phyloP scores from a whole-genome alignment of 192 early-diverging fungal species.

The Dissophora globulifera region DNA sequence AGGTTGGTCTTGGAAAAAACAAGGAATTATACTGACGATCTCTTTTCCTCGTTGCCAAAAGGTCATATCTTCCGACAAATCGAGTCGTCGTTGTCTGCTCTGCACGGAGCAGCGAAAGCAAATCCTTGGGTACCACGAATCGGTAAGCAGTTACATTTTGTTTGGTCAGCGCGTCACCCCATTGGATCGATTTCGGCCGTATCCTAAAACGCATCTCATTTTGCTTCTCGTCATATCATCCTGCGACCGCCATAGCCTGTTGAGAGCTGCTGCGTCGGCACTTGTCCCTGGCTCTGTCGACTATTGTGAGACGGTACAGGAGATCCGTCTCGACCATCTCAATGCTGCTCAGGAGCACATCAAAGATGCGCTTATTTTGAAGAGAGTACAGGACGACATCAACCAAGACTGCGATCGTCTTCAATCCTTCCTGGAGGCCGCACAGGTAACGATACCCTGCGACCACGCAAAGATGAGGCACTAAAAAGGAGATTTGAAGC shows the following conservation, averaged over 20 bases:
- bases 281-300: slow-evolving; percentile 74
- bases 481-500: background rate
- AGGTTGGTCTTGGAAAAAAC: no score
- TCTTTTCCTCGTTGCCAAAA: slow-evolving; percentile 47
- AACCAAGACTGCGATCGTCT: slow-evolving; percentile 82
- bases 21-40: no score
- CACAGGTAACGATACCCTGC: slow-evolving; percentile 79
- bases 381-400: slow-evolving; percentile 69
- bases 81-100: slow-evolving; percentile 94
- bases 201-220: background rate
- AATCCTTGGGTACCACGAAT: slow-evolving; percentile 92
- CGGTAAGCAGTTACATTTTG: slow-evolving; percentile 49
- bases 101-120: slow-evolving; percentile 89
- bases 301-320: slow-evolving; percentile 81
- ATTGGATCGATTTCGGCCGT: no score
- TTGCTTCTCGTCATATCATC: background rate
- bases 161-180: background rate
- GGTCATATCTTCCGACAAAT: slow-evolving; percentile 75
- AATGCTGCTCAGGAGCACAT: slow-evolving; percentile 71
- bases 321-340: slow-evolving; percentile 86
- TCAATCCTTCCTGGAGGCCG: slow-evolving; percentile 88
- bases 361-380: slow-evolving; percentile 57
- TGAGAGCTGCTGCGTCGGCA: slow-evolving; percentile 78
- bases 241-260: slow-evolving; percentile 54
- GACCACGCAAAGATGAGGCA: no score